Percentiles rank a stretch among this genome's conserved stretches.
Conservation (phyloP, 805 yeast genomes). For the Cyberlindnera veronae region DNA sequence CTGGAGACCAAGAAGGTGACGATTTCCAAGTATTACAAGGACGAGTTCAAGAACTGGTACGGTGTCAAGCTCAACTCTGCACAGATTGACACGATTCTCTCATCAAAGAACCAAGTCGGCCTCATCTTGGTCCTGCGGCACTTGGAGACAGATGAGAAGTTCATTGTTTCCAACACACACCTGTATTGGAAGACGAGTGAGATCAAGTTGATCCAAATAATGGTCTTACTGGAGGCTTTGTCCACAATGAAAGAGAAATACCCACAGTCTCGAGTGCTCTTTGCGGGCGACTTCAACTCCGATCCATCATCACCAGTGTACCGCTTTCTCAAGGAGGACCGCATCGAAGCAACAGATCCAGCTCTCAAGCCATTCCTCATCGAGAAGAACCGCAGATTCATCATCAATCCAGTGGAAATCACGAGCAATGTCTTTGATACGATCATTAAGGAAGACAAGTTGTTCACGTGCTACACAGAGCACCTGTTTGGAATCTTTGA, state of each 20-base stretch:
- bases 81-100: conserved; percentile 33
- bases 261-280: conserved; percentile 35
- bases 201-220: conserved; percentile 52
- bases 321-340: conserved; percentile 36
- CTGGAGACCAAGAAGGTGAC: conserved; percentile 33
- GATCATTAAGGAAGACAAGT: conserved; percentile 15
- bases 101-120: conserved; percentile 54
- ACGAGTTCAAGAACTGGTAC: conserved; percentile 12
- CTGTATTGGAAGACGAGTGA: conserved; percentile 58
- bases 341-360: conserved; percentile 26
- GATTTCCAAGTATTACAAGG: conserved; percentile 23
- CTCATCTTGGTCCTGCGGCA: conserved; percentile 48
- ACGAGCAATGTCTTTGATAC: conserved; percentile 30
- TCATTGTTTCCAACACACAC: conserved; percentile 57
- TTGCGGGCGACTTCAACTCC: conserved; percentile 59
- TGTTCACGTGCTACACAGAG: conserved; percentile 45
- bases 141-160: conserved; percentile 33
- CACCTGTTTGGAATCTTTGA: conserved; percentile 52
- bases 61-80: conserved; percentile 11
- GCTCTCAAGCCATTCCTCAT: conserved; percentile 22
- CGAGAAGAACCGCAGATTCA: conserved; percentile 24
- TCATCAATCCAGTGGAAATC: conserved; percentile 30
- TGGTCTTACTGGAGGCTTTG: conserved; percentile 37
- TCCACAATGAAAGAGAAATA: conserved; percentile 28
- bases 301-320: conserved; percentile 46